These are phyloP conservation scores for Limnanthes douglasii DNA, from an alignment of 345 rosid genomes.

Conservation along the genomic window DNA sequence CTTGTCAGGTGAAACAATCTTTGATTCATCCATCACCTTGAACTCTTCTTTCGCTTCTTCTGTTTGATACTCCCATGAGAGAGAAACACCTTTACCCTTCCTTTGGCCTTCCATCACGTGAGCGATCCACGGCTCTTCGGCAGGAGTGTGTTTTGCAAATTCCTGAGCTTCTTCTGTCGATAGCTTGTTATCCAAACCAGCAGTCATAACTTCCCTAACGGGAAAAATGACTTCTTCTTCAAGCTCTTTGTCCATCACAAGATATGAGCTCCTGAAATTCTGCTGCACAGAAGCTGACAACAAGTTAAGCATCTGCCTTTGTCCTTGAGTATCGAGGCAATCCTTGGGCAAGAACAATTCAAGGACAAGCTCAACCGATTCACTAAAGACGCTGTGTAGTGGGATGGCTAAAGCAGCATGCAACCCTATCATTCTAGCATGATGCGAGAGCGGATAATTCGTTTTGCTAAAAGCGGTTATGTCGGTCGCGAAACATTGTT, in stretches of 20 bases:
- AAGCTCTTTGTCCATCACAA: conserved; percentile 34
- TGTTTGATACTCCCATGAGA: conserved; percentile 43
- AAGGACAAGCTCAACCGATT: conserved; percentile 51
- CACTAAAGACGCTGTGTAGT: conserved; percentile 23
- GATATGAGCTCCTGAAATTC: conserved; percentile 32
- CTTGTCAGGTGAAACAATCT: conserved; percentile 19
- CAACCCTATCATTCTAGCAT: conserved; percentile 63
- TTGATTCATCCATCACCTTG: conserved; percentile 28
- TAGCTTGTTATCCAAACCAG: conserved; percentile 13
- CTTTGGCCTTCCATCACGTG: conserved; percentile 40
- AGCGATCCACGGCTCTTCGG: conserved; percentile 46
- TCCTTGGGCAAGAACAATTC: conserved; percentile 76
- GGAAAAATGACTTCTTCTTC: conserved; percentile 31
- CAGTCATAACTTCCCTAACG: conserved; percentile 13
- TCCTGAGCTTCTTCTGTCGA: conserved; percentile 22
- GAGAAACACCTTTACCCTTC: conserved; percentile 44
- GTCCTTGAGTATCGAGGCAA: conserved; percentile 29
- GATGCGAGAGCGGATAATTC: conserved; percentile 74
- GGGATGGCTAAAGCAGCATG: conserved; percentile 73
- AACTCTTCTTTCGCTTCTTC: conserved; percentile 54
- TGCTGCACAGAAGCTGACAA: conserved; percentile 32
- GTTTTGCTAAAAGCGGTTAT: conserved; percentile 49
- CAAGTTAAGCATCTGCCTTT: conserved; percentile 28
- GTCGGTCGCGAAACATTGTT: conserved; percentile 53
- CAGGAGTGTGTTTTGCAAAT: too few relatives aligned